Evolutionary conservation across 768 basidiomycete species (phyloP), one percentile per base, ranked within the genome.

Genomic region (Suillus bovinus): DNA sequence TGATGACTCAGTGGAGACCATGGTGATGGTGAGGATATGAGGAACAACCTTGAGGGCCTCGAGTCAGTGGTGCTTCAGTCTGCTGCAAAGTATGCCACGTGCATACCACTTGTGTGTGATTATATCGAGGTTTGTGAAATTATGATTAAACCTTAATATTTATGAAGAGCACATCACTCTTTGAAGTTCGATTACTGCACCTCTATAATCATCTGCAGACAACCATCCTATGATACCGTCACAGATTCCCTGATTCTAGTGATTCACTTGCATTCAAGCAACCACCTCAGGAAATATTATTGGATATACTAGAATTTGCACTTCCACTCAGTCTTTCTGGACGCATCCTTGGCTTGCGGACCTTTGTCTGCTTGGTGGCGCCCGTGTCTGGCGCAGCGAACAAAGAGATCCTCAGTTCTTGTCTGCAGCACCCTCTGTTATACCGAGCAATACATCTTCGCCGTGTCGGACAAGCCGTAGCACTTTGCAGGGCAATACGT

Each of bases 1-100:
- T 54, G 77, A 75, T 65, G 77, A 73, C 58, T 71, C 55, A 44
- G 72, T 67, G 54, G 74, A 74, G 56, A 81, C 67, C 80, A 83
- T 82, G 69, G 54, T 66, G 22, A 61, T 36, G 2, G n/a, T 34
- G 38, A 42, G 61, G 52, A 55, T 38, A 59, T 55, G 36, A 38
- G 24, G 34, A 38, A 55, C 16, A 10, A 38, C 36, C 22, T 55
- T 16, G 34, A n/a, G 34, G 14, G 22, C 34, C 22, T 53, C 11
- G 13, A 46, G 44, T 22, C 22, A 49, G 9, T 49, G 9, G 24
- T 49, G 38, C 38, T 38, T 24, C 54, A n/a, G 31, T 20, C 29
- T 52, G 50, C 29, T 52, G 50, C 49, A 50, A 50, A 50, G 49
- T 10, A 29, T 1, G 29, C 31, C 54, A 55, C 54, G 54, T 55